A percentile compares a stretch with the other conserved stretches of the same genome.
These are phyloP conservation scores for Hypoxylon subgilvum DNA, from an alignment of 495 filamentous ascomycete species.

Conservation along the genomic window DNA sequence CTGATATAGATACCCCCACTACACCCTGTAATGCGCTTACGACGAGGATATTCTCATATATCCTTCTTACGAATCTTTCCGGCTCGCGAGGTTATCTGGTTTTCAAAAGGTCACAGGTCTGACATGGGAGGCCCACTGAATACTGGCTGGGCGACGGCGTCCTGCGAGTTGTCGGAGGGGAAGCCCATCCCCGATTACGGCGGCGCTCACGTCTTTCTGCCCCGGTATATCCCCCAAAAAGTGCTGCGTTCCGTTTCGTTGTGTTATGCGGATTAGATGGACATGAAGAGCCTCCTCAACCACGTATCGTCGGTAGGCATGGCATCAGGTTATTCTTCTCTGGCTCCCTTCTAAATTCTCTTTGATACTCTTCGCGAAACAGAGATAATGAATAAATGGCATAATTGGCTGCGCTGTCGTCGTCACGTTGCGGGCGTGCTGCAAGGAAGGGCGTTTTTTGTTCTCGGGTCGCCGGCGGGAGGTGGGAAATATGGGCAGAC, in stretches of 20 bases:
- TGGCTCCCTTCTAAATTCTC: background rate
- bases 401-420: conserved; percentile 11
- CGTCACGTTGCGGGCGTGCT: conserved; percentile 5
- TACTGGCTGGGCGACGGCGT: conserved; percentile 4
- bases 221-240: conserved; percentile 10
- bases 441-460: conserved; percentile 13
- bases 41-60: conserved; percentile 25
- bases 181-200: background rate
- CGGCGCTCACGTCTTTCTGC: too few species aligned
- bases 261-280: background rate
- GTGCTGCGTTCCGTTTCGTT: too few species aligned
- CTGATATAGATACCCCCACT: conserved; percentile 28
- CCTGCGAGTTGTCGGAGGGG: conserved; percentile 5
- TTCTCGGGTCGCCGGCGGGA: too few species aligned
- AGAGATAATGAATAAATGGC: background rate
- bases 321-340: background rate
- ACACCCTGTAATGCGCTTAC: conserved; percentile 29
- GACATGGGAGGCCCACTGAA: conserved; percentile 9
- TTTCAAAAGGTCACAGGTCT: background rate
- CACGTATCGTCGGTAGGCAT: background rate
- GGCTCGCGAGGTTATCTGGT: conserved; percentile 11
- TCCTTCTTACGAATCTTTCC: conserved; percentile 12
- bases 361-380: too few species aligned
- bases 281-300: background rate
- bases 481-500: background rate